Evolutionary conservation across 139 green algal genomes (phyloP).

Genomic region (Tetradesmus obliquus): DNA sequence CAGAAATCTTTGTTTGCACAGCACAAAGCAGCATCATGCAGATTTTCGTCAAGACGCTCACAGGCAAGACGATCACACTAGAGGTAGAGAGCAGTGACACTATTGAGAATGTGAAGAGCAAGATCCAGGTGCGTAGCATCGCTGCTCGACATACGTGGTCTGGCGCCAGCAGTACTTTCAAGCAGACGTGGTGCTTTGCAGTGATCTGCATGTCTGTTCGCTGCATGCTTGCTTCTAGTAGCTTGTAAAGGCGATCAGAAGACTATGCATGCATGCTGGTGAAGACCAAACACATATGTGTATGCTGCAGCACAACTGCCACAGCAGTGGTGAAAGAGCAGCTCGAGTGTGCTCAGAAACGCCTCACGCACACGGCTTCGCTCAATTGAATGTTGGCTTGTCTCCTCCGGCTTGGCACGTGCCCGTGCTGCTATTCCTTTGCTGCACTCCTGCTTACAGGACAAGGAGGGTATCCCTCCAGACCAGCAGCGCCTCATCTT

Average conservation of each 20-base stretch:
- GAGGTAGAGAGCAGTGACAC: slow-evolving; percentile 86
- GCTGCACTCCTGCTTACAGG: slow-evolving; percentile 55
- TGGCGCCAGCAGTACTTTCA: background rate
- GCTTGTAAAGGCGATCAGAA: background rate
- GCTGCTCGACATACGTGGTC: slow-evolving; percentile 18
- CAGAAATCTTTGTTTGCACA: background rate
- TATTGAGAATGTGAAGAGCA: slow-evolving; percentile 84
- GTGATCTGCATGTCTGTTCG: background rate
- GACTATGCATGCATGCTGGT: background rate
- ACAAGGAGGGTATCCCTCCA: slow-evolving; percentile 94
- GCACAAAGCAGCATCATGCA: slow-evolving; percentile 60
- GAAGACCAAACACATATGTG: background rate
- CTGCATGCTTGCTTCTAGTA: background rate
- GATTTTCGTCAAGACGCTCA: slow-evolving; percentile 95
- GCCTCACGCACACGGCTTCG: background rate
- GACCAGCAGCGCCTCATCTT: slow-evolving; percentile 99
- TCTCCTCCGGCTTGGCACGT: background rate
- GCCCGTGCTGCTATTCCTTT: background rate
- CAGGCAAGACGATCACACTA: slow-evolving; percentile 84
- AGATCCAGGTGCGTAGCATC: slow-evolving; percentile 71
- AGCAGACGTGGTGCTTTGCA: background rate
- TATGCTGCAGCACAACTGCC: background rate
- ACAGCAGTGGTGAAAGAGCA: background rate
- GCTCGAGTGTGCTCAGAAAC: background rate
- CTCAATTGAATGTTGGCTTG: background rate